Conservation (phyloP, 495 filamentous ascomycete genomes). For the Pyronema omphalodes region DNA sequence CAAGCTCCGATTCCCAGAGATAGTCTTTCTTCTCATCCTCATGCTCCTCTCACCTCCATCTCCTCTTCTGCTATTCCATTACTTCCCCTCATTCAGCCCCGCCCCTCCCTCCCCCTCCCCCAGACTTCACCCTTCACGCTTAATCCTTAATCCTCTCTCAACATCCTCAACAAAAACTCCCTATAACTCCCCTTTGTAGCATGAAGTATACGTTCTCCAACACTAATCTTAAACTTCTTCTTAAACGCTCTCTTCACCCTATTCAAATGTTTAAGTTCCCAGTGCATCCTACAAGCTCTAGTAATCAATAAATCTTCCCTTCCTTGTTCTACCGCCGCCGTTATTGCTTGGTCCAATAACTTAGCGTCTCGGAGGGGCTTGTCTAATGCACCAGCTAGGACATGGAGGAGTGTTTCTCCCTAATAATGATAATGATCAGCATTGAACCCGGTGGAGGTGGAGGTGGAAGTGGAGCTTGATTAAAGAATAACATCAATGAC, state of each 20-base stretch:
- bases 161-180: slow-evolving; percentile 39
- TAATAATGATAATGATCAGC: slow-evolving; percentile 21
- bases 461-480: too few species aligned
- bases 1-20: too few species aligned
- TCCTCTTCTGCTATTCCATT: too few species aligned
- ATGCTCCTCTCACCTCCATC: too few species aligned
- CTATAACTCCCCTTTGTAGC: slow-evolving; percentile 36
- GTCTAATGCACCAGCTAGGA: slow-evolving; percentile 93
- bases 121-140: too few species aligned
- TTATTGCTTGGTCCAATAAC: slow-evolving; percentile 72
- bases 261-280: slow-evolving; percentile 61
- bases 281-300: slow-evolving; percentile 62
- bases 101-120: too few species aligned
- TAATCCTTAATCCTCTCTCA: slow-evolving; percentile 11
- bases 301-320: slow-evolving; percentile 70
- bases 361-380: slow-evolving; percentile 84
- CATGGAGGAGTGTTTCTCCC: slow-evolving; percentile 89
- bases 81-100: too few species aligned
- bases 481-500: background rate
- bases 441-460: background rate
- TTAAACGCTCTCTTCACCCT: slow-evolving; percentile 51
- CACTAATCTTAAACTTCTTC: slow-evolving; percentile 48
- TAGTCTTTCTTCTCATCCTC: too few species aligned
- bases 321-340: slow-evolving; percentile 29
- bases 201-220: slow-evolving; percentile 42